Evolutionary conservation across 495 filamentous ascomycete species (phyloP), one percentile per base, ranked within the genome.

Genomic region (Patellaria atrata): DNA sequence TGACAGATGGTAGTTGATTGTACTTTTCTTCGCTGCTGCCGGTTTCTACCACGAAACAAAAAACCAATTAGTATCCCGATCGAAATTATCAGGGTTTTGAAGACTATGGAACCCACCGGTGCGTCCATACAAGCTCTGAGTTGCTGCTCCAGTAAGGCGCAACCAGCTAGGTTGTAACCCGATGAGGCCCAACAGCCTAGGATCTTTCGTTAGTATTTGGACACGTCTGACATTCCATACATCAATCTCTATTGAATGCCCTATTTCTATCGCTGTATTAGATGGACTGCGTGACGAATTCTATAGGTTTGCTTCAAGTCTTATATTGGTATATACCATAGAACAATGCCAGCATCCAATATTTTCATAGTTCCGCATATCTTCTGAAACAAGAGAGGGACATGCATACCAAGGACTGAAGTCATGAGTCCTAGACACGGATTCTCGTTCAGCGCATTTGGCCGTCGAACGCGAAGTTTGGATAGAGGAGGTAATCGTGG

Each of bases 151-250:
- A 96, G 54, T 18, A 65, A 71, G n/a, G 67, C 68, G 49, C 89
- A 97, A 15, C 80, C 84, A 24, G 73, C 64, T 0, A 68, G 59
- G 38, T 57, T 72, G 50, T 82, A 77, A 37, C 85, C 85, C 9
- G 78, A 65, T 1, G 86, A 93, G 2, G 89, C 89, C 89, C 89
- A 97, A 60, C 89, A 97, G 46, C 79, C 85, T 94, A 47, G 51
- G 27, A n/a, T n/a, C n/a, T n/a, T n/a, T n/a, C n/a, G n/a, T n/a
- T n/a, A n/a, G n/a, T n/a, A n/a, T n/a, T n/a, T n/a, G n/a, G n/a
- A n/a, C n/a, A n/a, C n/a, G n/a, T n/a, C n/a, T n/a, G n/a, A n/a
- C n/a, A n/a, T n/a, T n/a, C n/a, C n/a, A n/a, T n/a, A n/a, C n/a
- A n/a, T n/a, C n/a, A n/a, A n/a, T n/a, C n/a, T n/a, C n/a, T n/a